phyloP scores from a whole-genome alignment of 176 grass and related monocot species.

The Musa troglodytarum region DNA sequence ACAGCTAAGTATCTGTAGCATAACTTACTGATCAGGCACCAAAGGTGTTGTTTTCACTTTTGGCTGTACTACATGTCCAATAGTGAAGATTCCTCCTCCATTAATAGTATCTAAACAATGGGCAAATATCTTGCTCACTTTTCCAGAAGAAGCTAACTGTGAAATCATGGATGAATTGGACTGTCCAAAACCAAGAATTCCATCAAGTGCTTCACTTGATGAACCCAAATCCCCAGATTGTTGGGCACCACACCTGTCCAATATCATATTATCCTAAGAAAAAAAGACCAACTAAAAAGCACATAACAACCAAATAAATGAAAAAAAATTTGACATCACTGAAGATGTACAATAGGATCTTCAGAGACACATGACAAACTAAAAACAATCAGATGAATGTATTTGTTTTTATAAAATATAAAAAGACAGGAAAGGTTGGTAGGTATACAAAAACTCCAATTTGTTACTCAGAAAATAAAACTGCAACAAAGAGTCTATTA shows the following conservation, averaged over 20 bases:
- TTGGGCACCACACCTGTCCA: conserved; percentile 67
- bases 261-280: not conserved
- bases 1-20: conserved; percentile 9
- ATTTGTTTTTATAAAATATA: too few relatives aligned
- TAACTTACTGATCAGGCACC: conserved; percentile 56
- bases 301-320: not conserved
- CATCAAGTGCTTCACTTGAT: conserved; percentile 62
- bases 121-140: conserved; percentile 75
- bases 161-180: conserved; percentile 69
- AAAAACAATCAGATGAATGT: too few relatives aligned
- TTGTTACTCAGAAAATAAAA: too few relatives aligned
- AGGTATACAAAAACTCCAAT: too few relatives aligned
- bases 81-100: conserved; percentile 89
- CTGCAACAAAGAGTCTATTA: too few relatives aligned
- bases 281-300: conserved; percentile 1
- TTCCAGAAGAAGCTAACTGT: conserved; percentile 57
- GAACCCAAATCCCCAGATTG: conserved; percentile 76
- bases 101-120: conserved; percentile 80
- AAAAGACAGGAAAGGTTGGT: too few relatives aligned
- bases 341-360: too few relatives aligned
- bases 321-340: not conserved
- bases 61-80: conserved; percentile 81
- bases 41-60: conserved; percentile 78
- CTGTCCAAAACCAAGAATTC: conserved; percentile 93
- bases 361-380: not conserved